Conservation (phyloP, 1,139 yeast species). For the Sugiyamaella novakii region DNA sequence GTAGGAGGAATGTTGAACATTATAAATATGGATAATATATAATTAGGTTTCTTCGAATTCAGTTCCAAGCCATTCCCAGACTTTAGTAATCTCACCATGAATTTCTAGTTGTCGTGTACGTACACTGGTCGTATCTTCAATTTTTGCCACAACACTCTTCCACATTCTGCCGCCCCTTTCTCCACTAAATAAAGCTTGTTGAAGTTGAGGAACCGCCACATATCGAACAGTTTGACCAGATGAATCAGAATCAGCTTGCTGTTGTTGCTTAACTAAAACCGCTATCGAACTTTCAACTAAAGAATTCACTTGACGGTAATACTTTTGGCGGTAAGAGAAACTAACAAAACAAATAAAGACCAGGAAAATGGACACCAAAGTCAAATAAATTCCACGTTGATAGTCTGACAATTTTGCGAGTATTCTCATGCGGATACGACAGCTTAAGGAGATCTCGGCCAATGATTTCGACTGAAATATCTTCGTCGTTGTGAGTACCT, state of each 20-base stretch:
- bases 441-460: constrained; percentile 41
- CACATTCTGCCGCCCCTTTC: constrained; percentile 58
- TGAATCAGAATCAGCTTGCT: constrained; percentile 39
- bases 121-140: constrained; percentile 70
- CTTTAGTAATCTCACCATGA: constrained; percentile 84
- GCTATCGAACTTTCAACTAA: constrained; percentile 40
- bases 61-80: constrained; percentile 82
- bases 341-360: no score
- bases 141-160: constrained; percentile 57
- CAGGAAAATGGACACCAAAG: no score
- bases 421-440: no score
- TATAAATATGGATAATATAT: no score
- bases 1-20: no score
- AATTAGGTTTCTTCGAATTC: no score
- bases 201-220: constrained; percentile 72
- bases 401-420: no score
- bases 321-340: constrained; percentile 19
- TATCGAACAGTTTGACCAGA: constrained; percentile 49
- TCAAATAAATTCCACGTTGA: no score
- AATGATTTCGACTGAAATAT: constrained; percentile 42
- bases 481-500: no score
- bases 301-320: constrained; percentile 29
- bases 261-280: constrained; percentile 43
- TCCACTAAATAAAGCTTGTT: constrained; percentile 64
- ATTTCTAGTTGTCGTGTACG: constrained; percentile 63